Conservation (phyloP, 768 basidiomycete species). For the Hypholoma sublateritium region DNA sequence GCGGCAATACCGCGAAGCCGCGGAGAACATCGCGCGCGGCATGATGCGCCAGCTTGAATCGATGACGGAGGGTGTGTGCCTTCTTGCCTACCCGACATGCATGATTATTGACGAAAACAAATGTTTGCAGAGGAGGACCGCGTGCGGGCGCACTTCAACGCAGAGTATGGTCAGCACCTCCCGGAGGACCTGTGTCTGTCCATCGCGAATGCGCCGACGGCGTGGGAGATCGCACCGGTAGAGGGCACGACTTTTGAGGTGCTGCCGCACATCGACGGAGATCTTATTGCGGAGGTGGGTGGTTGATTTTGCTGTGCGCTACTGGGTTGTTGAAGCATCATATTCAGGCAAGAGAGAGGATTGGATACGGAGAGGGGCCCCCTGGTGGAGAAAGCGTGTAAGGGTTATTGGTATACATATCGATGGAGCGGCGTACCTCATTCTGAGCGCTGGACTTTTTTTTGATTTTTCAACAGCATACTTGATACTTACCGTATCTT, state of each 20-base stretch:
- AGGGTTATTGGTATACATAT: neutral
- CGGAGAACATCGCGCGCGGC: slow-evolving; percentile 60
- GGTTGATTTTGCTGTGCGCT: neutral
- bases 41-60: slow-evolving; percentile 65
- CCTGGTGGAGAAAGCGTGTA: slow-evolving; percentile 21
- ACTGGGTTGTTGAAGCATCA: neutral
- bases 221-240: slow-evolving; percentile 65
- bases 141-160: slow-evolving; percentile 66
- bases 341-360: slow-evolving; percentile 24
- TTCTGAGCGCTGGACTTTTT: no score
- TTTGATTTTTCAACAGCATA: no score
- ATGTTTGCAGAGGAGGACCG: slow-evolving; percentile 59
- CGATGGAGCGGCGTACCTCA: no score
- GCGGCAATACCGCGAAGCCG: slow-evolving; percentile 61
- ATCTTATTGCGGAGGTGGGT: slow-evolving; percentile 56
- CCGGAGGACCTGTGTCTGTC: slow-evolving; percentile 81
- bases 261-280: slow-evolving; percentile 61
- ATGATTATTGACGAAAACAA: slow-evolving; percentile 1
- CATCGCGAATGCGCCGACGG: slow-evolving; percentile 72
- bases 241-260: slow-evolving; percentile 54
- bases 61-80: slow-evolving; percentile 62
- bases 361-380: slow-evolving; percentile 18
- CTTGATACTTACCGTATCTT: no score
- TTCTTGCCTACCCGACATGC: neutral
- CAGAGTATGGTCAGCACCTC: slow-evolving; percentile 69